Conservation (phyloP, 2,329 filamentous ascomycete species). For the Talaromyces sp. region DNA sequence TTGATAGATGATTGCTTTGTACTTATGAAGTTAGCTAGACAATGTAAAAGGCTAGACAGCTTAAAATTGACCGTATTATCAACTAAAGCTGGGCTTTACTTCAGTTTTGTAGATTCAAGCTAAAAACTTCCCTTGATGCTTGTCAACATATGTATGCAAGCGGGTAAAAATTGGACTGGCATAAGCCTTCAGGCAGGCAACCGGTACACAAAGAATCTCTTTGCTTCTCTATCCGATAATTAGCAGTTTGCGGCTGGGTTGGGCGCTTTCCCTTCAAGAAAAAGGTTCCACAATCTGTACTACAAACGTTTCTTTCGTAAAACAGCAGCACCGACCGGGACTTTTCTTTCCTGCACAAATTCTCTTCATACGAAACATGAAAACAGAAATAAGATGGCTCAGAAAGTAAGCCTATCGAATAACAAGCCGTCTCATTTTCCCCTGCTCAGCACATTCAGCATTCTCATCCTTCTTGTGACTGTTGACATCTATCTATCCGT, state of each 20-base stretch:
- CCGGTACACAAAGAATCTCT: not conserved
- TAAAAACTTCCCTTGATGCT: not conserved
- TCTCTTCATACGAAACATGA: not conserved
- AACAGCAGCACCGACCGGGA: not conserved
- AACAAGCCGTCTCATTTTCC: not conserved
- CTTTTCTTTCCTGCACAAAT: too few relatives aligned
- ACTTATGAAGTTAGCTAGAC: not conserved
- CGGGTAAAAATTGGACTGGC: not conserved
- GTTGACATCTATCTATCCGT: conserved; percentile 12
- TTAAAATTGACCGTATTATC: not conserved
- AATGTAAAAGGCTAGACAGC: not conserved
- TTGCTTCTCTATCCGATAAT: too few relatives aligned
- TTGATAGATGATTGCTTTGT: not conserved
- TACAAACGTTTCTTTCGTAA: not conserved
- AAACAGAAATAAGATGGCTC: not conserved
- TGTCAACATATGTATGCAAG: not conserved
- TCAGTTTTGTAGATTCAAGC: not conserved
- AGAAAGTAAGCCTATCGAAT: not conserved
- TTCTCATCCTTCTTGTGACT: conserved; percentile 6
- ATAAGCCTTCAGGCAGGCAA: not conserved
- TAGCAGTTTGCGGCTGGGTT: not conserved
- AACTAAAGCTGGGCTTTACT: not conserved
- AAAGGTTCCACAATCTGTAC: not conserved
- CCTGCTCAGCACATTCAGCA: not conserved
- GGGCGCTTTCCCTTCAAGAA: not conserved